phyloP scores from a whole-genome alignment of 352 stramenopile species.

The Phytophthora colocasiae region DNA sequence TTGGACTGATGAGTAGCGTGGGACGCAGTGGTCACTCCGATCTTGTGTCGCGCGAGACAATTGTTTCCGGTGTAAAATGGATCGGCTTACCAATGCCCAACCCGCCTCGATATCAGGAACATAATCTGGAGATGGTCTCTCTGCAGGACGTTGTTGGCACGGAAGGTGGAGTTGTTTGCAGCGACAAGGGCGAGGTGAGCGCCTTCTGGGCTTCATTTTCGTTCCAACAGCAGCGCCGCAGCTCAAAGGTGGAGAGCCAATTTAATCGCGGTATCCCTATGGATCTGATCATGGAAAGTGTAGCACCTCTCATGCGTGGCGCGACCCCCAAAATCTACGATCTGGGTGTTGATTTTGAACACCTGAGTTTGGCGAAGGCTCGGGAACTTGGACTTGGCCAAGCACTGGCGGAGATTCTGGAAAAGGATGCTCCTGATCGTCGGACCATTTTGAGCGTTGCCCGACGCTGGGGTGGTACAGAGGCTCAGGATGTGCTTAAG shows the following conservation, averaged over 20 bases:
- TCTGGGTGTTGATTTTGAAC: conserved; percentile 86
- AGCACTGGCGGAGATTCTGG: conserved; percentile 75
- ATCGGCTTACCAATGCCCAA: conserved; percentile 83
- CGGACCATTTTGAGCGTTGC: conserved; percentile 85
- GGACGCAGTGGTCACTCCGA: conserved; percentile 83
- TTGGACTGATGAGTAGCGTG: conserved; percentile 85
- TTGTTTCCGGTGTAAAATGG: conserved; percentile 89
- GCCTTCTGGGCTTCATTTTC: conserved; percentile 91
- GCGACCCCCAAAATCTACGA: conserved; percentile 81
- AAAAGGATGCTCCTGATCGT: conserved; percentile 71
- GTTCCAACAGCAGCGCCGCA: conserved; percentile 79
- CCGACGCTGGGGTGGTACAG: conserved; percentile 77
- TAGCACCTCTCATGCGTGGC: conserved; percentile 71
- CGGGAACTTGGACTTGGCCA: conserved; percentile 88
- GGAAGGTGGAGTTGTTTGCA: conserved; percentile 85
- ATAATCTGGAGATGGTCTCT: conserved; percentile 90
- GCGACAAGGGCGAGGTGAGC: conserved; percentile 68
- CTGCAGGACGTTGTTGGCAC: conserved; percentile 85
- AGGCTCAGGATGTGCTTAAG: conserved; percentile 69
- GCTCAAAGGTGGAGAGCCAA: conserved; percentile 84
- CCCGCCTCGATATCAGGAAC: conserved; percentile 86
- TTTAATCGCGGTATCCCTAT: conserved; percentile 90
- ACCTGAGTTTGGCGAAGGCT: conserved; percentile 90
- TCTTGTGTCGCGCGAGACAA: conserved; percentile 85
- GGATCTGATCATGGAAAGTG: conserved; percentile 90